Conservation (phyloP, 306 rosid genomes). For the Vigna unguiculata region DNA sequence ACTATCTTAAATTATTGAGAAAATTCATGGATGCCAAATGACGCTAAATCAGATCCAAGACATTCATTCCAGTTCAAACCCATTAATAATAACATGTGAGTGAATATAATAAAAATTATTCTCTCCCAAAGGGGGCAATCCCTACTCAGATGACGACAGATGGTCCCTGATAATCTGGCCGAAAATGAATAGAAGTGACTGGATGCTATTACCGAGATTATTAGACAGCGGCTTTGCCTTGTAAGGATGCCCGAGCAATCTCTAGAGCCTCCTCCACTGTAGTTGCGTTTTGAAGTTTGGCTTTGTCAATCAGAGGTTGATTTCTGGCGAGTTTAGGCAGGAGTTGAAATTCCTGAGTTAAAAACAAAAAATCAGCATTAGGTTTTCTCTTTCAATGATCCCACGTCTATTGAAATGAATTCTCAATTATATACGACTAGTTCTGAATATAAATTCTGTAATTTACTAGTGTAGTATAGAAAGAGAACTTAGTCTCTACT, state of each 20-base stretch:
- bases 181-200: constrained; percentile 37
- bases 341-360: constrained; percentile 79
- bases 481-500: neutral
- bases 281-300: constrained; percentile 78
- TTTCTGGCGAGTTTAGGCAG: constrained; percentile 85
- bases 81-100: constrained; percentile 17
- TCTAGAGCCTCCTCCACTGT: constrained; percentile 87
- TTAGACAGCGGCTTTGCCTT: constrained; percentile 52
- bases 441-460: neutral
- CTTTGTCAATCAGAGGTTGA: constrained; percentile 77
- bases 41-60: constrained; percentile 23
- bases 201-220: constrained; percentile 18
- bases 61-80: constrained; percentile 22
- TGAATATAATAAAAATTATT: constrained; percentile 34
- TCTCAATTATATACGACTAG: neutral
- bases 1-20: constrained; percentile 18
- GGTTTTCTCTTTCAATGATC: neutral
- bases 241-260: constrained; percentile 63
- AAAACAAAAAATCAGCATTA: constrained; percentile 32
- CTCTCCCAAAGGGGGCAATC: constrained; percentile 32
- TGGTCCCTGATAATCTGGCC: constrained; percentile 39
- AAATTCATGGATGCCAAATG: constrained; percentile 15
- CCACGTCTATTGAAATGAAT: neutral
- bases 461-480: neutral
- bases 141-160: constrained; percentile 23